Base-by-base conservation (phyloP, 2,329 filamentous ascomycete species). In the Exophiala dermatitidis region DNA sequence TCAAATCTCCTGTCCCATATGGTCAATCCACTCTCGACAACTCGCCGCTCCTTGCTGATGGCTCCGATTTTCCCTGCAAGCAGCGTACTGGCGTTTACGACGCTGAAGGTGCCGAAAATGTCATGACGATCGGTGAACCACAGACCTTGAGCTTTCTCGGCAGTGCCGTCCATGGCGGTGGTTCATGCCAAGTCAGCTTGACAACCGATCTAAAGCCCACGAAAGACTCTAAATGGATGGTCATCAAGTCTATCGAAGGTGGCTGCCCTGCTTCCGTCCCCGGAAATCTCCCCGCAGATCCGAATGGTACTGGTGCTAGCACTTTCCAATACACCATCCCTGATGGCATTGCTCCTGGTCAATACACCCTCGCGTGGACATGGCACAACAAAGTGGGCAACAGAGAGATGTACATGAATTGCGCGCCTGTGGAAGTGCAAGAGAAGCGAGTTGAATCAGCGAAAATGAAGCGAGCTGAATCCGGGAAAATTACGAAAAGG, bases 321-420 rank as follows among this genome's bases (percentile, higher is more conserved):
- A 74, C 71, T 0, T 93, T 87, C 69, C 72, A 80, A 31, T 95
- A 84, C 72, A 79, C 72, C 0, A 81, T 96, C 4, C 91, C 90
- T 0, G 68, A 77, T 0, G 80, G 83, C 26, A 77, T 96, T 44
- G 81, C 84, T 5, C 73, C 83, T 1, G 93, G 91, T 3, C 79
- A 90, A 38, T 90, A 86, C 29, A 87, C 84, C 0, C 76, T 97
- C 3, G 88, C 88, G 0, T 97, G 90, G 90, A 89, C 89, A 0
- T 97, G 93, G 93, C 82, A 95, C 71, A 97, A 97, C 71, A 86
- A 85, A 55, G 66, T 95, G 6, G 93, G 93, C 2, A 95, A 95
- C 74, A 84, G 90, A 1, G 93, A 97, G 68, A 89, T 95, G 78
- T 96, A 97, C 77, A 95, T 95, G 90, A 94, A 95, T 78, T 98